These are phyloP conservation scores for Trifolium dubium DNA, from an alignment of 306 rosid genomes.

Conservation along the genomic window DNA sequence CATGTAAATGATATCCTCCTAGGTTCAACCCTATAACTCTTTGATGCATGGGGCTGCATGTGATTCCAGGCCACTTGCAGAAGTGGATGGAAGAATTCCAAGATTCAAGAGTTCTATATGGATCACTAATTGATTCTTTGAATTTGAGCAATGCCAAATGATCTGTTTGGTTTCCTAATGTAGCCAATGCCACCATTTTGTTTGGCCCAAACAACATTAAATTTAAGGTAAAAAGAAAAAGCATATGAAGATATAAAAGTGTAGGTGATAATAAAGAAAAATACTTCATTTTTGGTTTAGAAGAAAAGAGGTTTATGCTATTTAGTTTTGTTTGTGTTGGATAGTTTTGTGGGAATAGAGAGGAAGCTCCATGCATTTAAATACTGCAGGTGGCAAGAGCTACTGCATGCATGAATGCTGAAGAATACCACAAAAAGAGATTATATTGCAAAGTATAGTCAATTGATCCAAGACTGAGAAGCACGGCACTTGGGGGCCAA, in stretches of 20 bases:
- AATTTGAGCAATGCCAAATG: constrained; percentile 4
- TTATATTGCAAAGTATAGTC: no score
- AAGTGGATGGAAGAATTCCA: constrained; percentile 7
- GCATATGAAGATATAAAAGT: not conserved
- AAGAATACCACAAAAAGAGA: no score
- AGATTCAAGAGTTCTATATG: not conserved
- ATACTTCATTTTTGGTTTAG: not conserved
- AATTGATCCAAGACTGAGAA: no score
- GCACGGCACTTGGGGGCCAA: no score
- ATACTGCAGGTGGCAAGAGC: not conserved
- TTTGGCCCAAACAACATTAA: not conserved
- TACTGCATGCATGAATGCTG: no score
- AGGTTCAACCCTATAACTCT: not conserved
- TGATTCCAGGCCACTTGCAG: constrained; percentile 11
- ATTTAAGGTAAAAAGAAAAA: not conserved
- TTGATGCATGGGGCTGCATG: not conserved
- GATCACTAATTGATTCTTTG: not conserved
- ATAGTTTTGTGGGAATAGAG: not conserved
- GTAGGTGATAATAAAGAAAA: not conserved
- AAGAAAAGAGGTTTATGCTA: not conserved
- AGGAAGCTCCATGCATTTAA: not conserved
- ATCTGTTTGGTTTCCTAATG: not conserved
- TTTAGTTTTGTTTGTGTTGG: not conserved
- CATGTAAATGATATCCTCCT: not conserved
- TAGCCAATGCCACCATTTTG: not conserved